Evolutionary conservation across 805 yeast species (phyloP), one percentile per base, ranked within the genome.

Genomic region (Priceomyces haplophilus): DNA sequence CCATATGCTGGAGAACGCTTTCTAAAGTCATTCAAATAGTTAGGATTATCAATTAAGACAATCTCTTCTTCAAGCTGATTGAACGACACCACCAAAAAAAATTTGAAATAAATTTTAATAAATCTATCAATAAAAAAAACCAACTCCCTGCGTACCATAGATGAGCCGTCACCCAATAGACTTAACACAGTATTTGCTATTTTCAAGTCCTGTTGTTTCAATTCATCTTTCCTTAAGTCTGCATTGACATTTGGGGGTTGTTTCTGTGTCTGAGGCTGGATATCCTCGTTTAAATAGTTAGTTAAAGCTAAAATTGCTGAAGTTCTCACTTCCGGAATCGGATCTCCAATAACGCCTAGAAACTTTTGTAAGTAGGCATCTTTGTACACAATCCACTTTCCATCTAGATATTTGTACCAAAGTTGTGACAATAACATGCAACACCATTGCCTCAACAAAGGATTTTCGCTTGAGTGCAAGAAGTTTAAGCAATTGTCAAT

Each of bases 311-410:
- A 67, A 10, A 93, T 66, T 3, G 88, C 79, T 0, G 97, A 87
- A 0, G 97, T 85, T 43, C 98, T 72, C 1, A 93, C 96, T 61
- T 93, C 99, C 0, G 98, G 97, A 37, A 91, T 88, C 0, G 97
- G 96, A 58, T 93, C 98, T 48, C 77, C 78, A 13, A 89, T 72
- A 31, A 86, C 65, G 18, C 68, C 67, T 24, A 81, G 59, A 21
- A 91, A 54, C 49, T 75, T 75, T 17, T 73, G 78, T 12, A 84
- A 62, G 18, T 79, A 75, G 0, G 85, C 85, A 43, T 81, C 83
- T 49, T 82, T 79, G 50, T 79, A 74, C 19, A 83, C 80, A 18
- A 85, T 74, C 73, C 80, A 78, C 55, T 85, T 83, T 10, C 90
- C 89, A 42, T 88, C 89, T 0, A 84, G 76, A 50, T 84, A 80